Conservation (phyloP, 164 flowering plant genomes). For the Aristolochia contorta region DNA sequence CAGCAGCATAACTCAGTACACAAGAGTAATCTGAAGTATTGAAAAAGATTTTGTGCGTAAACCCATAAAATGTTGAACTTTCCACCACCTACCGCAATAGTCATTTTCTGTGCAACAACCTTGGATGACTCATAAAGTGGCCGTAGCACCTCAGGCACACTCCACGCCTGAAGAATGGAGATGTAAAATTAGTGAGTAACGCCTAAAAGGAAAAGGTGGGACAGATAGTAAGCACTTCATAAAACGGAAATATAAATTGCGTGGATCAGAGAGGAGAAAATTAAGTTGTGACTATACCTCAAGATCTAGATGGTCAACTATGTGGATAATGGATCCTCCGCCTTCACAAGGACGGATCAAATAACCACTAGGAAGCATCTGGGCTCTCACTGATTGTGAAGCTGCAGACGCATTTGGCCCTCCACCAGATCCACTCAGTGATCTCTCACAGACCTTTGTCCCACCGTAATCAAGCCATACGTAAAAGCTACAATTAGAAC, state of each 20-base stretch:
- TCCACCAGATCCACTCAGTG: slow-evolving; percentile 76
- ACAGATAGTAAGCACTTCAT: background rate
- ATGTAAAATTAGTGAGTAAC: background rate
- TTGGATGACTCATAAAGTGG: slow-evolving; percentile 90
- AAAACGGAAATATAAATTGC: background rate
- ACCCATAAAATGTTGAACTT: no score
- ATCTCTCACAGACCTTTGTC: slow-evolving; percentile 79
- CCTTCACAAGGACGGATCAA: slow-evolving; percentile 88
- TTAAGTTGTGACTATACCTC: slow-evolving; percentile 35
- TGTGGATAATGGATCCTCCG: slow-evolving; percentile 88
- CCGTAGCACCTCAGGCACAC: slow-evolving; percentile 81
- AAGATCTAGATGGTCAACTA: slow-evolving; percentile 88
- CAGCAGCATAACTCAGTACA: no score
- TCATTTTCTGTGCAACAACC: slow-evolving; percentile 82
- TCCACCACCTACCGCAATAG: slow-evolving; percentile 76
- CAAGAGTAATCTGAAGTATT: no score
- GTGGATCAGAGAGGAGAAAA: background rate
- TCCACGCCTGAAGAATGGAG: slow-evolving; percentile 53
- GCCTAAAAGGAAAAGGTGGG: background rate
- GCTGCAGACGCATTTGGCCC: slow-evolving; percentile 65
- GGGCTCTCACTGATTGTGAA: slow-evolving; percentile 75
- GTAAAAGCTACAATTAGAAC: no score
- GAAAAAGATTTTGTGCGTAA: no score
- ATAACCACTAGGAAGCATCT: slow-evolving; percentile 92
- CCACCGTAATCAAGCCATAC: no score